phyloP scores from a whole-genome alignment of 2,329 filamentous ascomycete genomes.

The Penicillium aurantiogriseum region DNA sequence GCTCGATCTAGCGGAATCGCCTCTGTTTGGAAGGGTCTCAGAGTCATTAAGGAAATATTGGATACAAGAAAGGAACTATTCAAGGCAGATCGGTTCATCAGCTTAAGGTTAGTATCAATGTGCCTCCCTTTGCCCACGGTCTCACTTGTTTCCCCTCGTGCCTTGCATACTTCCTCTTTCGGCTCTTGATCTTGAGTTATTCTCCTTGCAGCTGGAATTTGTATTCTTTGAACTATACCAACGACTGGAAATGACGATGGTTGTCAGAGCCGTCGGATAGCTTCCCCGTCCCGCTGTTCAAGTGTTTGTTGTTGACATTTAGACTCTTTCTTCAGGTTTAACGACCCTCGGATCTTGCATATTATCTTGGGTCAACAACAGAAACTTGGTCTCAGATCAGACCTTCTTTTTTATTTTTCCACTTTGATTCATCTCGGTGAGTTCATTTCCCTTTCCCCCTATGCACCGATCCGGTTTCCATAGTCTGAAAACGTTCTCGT shows the following conservation, averaged over 20 bases:
- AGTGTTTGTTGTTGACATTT: constrained; percentile 39
- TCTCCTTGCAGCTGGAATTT: constrained; percentile 34
- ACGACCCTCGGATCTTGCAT: constrained; percentile 28
- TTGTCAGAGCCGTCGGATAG: constrained; percentile 25
- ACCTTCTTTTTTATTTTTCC: constrained; percentile 12
- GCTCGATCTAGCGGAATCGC: neutral
- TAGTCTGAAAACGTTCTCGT: constrained; percentile 23
- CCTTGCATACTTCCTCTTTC: constrained; percentile 38
- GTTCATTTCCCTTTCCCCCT: constrained; percentile 10
- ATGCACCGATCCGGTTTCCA: constrained; percentile 32
- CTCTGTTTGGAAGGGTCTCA: constrained; percentile 24
- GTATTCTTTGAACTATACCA: constrained; percentile 26
- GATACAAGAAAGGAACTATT: constrained; percentile 1
- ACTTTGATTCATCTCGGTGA: constrained; percentile 24
- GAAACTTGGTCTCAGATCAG: constrained; percentile 16
- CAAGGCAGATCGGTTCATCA: constrained; percentile 12
- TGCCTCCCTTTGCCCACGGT: constrained; percentile 28
- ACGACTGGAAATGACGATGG: constrained; percentile 26
- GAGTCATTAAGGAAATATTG: constrained; percentile 4
- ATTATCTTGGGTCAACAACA: constrained; percentile 29
- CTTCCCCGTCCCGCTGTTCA: constrained; percentile 23
- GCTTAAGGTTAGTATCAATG: constrained; percentile 33
- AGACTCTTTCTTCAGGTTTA: constrained; percentile 24
- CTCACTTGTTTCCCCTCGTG: constrained; percentile 28
- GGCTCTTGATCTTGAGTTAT: constrained; percentile 17